Evolutionary conservation across 2,329 filamentous ascomycete genomes (phyloP), one percentile per base, ranked within the genome.

Genomic region (Epichloe bromicola): DNA sequence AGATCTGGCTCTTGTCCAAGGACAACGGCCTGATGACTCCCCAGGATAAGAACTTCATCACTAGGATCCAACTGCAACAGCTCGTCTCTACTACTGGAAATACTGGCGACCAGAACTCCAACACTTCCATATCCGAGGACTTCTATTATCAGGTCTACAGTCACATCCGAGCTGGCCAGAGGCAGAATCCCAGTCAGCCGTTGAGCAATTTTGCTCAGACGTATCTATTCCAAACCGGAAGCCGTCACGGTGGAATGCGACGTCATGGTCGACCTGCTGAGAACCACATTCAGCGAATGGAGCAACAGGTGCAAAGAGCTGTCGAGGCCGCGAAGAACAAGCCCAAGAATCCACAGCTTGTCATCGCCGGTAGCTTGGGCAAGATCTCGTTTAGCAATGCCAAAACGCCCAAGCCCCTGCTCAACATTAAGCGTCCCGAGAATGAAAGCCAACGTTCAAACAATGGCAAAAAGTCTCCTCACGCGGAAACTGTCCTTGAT

Each of bases 331-430:
- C 93, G 49, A 98, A 97, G 72, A 88, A 89, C 54, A 91, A 95
- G 68, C 93, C 93, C 12, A 98, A 98, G 75, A 96, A 95, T 64
- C 95, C 94, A 62, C 90, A 96, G 65, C 76, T 98, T 8, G 90
- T 97, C 19, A 91, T 98, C 53, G 91, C 96, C 63, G 93, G 93
- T 26, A 96, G 89, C 62, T 71, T 98, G 47, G 93, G 93, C 57
- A 98, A 97, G 73, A 98, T 98, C 52, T 95, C 91, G 0, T 98
- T 97, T 71, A 96, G 91, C 74, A 98, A 98, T 62, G 88, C 93
- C 46, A 98, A 97, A 74, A 95, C 93, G 0, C 93, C 93, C 0
- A 93, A 95, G 67, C 89, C 91, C 15, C 74, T 97, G 52, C 81
- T 98, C 47, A 98, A 94, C 65, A 90, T 98, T 71, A 97, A 95